These are phyloP conservation scores for Picea sitchensis DNA, from an alignment of 75 land plant species.

Conservation along the genomic window DNA sequence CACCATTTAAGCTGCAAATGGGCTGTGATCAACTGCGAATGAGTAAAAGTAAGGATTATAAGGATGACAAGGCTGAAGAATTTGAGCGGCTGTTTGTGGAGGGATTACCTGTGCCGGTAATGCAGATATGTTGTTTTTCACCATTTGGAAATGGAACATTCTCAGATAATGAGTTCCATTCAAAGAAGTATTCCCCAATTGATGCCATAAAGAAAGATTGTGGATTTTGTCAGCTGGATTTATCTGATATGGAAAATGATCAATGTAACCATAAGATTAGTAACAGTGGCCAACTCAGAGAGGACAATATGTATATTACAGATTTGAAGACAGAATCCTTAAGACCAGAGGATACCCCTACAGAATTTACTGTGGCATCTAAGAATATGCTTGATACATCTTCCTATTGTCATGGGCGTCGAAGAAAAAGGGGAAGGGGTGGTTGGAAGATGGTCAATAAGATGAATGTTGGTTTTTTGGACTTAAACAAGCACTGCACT, in stretches of 20 bases:
- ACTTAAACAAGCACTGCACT: not conserved
- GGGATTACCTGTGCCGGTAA: constrained; percentile 44
- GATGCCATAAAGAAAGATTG: not conserved
- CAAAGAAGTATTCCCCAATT: not conserved
- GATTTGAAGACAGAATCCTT: not conserved
- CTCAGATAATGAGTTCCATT: not conserved
- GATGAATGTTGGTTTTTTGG: constrained; percentile 2
- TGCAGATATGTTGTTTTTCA: constrained; percentile 13
- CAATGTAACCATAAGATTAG: not conserved
- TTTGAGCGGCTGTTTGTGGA: constrained; percentile 4
- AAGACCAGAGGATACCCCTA: not conserved
- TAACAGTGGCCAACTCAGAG: constrained; percentile 7
- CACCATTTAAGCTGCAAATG: constrained; percentile 5
- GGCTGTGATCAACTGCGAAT: not conserved
- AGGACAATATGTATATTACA: not conserved
- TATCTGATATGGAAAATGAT: not conserved
- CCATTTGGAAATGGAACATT: not conserved
- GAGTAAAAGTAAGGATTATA: not conserved
- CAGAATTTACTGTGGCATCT: constrained; percentile 1
- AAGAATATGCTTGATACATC: not conserved
- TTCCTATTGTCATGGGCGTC: not conserved
- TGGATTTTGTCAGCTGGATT: not conserved
- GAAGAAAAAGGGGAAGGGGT: not conserved
- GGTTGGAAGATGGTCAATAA: not conserved
- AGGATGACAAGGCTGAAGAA: not conserved